phyloP scores from a whole-genome alignment of 306 rosid species.

The Citrullus amarus region DNA sequence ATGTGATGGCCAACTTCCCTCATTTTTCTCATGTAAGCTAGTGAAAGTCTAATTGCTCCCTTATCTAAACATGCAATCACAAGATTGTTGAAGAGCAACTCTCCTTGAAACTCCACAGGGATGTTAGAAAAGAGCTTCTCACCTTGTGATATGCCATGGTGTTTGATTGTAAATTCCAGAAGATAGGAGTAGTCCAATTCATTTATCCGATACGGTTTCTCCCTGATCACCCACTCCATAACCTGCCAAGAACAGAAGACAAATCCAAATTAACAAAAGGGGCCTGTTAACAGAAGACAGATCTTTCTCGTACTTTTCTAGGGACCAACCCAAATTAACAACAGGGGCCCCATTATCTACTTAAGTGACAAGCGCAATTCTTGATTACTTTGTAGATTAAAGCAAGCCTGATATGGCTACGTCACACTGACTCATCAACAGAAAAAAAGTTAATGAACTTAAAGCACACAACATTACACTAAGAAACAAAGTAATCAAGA shows the following conservation, averaged over 20 bases:
- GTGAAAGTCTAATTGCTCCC: constrained; percentile 60
- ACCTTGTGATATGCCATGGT: constrained; percentile 77
- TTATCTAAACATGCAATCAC: constrained; percentile 81
- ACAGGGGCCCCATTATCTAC: background rate
- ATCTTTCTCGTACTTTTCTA: background rate
- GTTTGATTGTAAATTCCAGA: constrained; percentile 62
- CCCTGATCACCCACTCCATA: constrained; percentile 95
- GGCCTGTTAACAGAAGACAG: background rate
- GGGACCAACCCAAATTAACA: background rate
- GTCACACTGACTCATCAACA: background rate
- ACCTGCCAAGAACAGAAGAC: constrained; percentile 38
- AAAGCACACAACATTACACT: background rate
- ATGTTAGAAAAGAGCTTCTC: constrained; percentile 53
- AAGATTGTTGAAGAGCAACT: constrained; percentile 75
- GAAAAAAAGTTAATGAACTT: background rate
- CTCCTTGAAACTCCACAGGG: constrained; percentile 69
- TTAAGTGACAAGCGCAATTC: background rate
- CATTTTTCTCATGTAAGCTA: constrained; percentile 87
- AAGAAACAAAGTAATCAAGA: background rate
- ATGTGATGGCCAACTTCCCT: constrained; percentile 63
- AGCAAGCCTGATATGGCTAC: background rate
- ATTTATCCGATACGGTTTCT: constrained; percentile 61
- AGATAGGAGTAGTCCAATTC: constrained; percentile 82
- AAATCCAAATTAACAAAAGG: background rate
- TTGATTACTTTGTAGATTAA: background rate